Conservation (phyloP, 2,329 filamentous ascomycete genomes). For the Didymella sp. region DNA sequence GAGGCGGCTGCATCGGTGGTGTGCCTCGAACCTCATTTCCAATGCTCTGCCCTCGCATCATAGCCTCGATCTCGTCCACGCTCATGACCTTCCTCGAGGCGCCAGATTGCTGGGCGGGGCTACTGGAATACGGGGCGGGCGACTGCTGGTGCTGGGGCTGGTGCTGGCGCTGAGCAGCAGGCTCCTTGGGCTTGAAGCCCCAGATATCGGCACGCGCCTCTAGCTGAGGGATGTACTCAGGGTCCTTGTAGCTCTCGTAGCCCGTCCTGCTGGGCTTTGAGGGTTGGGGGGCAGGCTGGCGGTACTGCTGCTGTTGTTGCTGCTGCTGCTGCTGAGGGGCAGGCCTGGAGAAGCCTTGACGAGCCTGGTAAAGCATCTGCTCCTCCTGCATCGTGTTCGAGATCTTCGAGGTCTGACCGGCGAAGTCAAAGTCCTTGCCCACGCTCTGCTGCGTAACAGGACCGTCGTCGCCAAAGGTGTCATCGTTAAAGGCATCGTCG, state of each 20-base stretch:
- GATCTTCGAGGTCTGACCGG: slow-evolving; percentile 88
- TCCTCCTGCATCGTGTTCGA: slow-evolving; percentile 88
- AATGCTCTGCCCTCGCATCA: slow-evolving; percentile 77
- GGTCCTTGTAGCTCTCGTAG: slow-evolving; percentile 89
- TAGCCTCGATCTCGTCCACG: slow-evolving; percentile 93
- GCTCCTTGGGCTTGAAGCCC: slow-evolving; percentile 73
- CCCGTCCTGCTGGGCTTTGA: slow-evolving; percentile 75
- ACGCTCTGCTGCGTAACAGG: slow-evolving; percentile 62
- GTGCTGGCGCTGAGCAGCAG: slow-evolving; percentile 45
- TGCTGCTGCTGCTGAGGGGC: slow-evolving; percentile 60
- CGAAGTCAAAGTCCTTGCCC: slow-evolving; percentile 97
- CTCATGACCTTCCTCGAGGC: slow-evolving; percentile 82
- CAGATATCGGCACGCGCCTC: slow-evolving; percentile 93
- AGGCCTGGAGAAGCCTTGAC: slow-evolving; percentile 60
- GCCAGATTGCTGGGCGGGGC: slow-evolving; percentile 31
- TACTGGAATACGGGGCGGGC: slow-evolving; percentile 25
- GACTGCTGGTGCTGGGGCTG: slow-evolving; percentile 31
- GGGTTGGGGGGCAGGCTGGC: slow-evolving; percentile 53
- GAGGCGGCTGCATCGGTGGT: slow-evolving; percentile 37
- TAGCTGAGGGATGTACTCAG: slow-evolving; percentile 84
- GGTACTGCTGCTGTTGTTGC: slow-evolving; percentile 55
- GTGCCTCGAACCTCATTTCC: slow-evolving; percentile 25
- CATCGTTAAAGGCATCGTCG: slow-evolving; percentile 94
- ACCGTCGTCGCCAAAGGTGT: slow-evolving; percentile 75
- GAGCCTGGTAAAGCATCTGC: slow-evolving; percentile 80